Conservation (phyloP, 1,284 basidiomycete genomes). For the Coniferiporia sulphurascens region DNA sequence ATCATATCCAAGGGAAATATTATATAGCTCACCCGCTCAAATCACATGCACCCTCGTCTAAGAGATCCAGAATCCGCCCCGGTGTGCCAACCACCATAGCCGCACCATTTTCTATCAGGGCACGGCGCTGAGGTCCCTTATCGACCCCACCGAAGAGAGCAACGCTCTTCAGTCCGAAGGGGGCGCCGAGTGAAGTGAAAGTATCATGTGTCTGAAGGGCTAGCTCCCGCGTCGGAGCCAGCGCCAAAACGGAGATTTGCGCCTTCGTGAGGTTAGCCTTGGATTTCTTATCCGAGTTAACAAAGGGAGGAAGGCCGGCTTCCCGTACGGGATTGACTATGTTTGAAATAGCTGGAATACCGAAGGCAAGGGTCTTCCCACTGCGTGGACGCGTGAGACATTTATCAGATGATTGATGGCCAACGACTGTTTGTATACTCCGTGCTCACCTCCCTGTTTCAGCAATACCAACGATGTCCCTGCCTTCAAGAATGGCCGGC, state of each 20-base stretch:
- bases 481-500: conserved; percentile 81
- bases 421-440: background rate
- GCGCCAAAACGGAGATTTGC: conserved; percentile 73
- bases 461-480: conserved; percentile 93
- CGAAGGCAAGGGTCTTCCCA: conserved; percentile 97
- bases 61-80: conserved; percentile 87
- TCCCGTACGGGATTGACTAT: conserved; percentile 41
- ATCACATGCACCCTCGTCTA: conserved; percentile 80
- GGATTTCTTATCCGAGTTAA: conserved; percentile 28
- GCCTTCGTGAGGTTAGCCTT: conserved; percentile 28
- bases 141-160: conserved; percentile 92
- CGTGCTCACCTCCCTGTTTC: conserved; percentile 81
- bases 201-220: conserved; percentile 94
- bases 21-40: conserved; percentile 56
- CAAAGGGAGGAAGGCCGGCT: conserved; percentile 1
- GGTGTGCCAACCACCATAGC: conserved; percentile 92
- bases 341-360: conserved; percentile 79
- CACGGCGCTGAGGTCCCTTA: conserved; percentile 74
- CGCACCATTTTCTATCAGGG: conserved; percentile 52
- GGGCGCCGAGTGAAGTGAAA: conserved; percentile 71
- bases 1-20: background rate
- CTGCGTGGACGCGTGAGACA: conserved; percentile 33
- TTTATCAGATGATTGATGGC: background rate
- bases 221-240: conserved; percentile 92
- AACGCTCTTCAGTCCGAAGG: conserved; percentile 74